Evolutionary conservation across 441 rosid genomes (phyloP).

Genomic region (Pelargonium cotyledonis): DNA sequence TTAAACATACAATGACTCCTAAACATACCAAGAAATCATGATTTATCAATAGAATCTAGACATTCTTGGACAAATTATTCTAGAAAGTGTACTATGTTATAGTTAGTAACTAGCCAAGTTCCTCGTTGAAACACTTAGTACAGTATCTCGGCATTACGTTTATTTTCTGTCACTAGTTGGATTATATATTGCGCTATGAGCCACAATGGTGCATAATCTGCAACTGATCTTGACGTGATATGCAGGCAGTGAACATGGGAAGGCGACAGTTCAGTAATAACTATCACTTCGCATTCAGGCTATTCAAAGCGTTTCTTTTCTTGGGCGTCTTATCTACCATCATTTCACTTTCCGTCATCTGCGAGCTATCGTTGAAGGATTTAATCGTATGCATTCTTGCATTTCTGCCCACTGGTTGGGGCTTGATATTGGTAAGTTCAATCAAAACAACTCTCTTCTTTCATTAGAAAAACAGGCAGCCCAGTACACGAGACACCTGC

Average conservation of each 20-base stretch:
- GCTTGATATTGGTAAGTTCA: constrained; percentile 70
- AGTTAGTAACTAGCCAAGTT: neutral
- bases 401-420: constrained; percentile 96
- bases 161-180: neutral
- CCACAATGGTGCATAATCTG: neutral
- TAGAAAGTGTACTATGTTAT: neutral
- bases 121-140: neutral
- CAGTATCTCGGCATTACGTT: neutral
- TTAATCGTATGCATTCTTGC: constrained; percentile 78
- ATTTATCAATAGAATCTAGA: no score
- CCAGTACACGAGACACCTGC: neutral
- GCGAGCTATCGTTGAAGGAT: constrained; percentile 70
- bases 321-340: constrained; percentile 59
- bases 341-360: constrained; percentile 57
- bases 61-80: no score
- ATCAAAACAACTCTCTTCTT: no score
- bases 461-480: no score
- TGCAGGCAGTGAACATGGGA: constrained; percentile 91
- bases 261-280: constrained; percentile 66
- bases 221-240: constrained; percentile 13
- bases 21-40: neutral
- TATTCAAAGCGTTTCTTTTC: constrained; percentile 84
- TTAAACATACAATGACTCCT: neutral
- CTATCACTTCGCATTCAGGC: constrained; percentile 64
- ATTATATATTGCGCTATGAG: neutral